Percentiles rank a stretch among this genome's conserved stretches.
Evolutionary conservation across 495 filamentous ascomycete genomes (phyloP).

Genomic region (Neurospora tetraspora): DNA sequence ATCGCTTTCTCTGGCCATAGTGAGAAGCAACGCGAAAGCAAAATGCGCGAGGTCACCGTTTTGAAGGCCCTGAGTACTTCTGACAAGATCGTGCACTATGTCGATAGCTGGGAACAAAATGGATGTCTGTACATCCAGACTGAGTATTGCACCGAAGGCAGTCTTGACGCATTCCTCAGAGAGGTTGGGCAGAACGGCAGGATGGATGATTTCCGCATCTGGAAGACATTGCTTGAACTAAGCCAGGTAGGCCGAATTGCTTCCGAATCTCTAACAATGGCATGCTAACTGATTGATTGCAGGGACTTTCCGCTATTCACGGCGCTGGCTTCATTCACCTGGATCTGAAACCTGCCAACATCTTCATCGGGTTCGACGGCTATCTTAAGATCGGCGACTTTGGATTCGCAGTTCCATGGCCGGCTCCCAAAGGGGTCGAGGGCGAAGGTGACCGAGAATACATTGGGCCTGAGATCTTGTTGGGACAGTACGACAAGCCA

Average conservation of each 20-base stretch:
- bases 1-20: conserved; percentile 69
- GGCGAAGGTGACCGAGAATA: conserved; percentile 94
- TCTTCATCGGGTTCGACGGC: conserved; percentile 85
- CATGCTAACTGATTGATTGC: conserved; percentile 26
- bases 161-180: conserved; percentile 69
- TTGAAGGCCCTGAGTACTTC: conserved; percentile 59
- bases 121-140: conserved; percentile 88
- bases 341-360: conserved; percentile 90
- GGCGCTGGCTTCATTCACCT: conserved; percentile 82
- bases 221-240: conserved; percentile 89
- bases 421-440: conserved; percentile 65
- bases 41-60: conserved; percentile 70
- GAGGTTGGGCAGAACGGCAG: conserved; percentile 71
- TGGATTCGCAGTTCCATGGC: conserved; percentile 77
- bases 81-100: conserved; percentile 73
- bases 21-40: conserved; percentile 60
- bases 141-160: conserved; percentile 89
- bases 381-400: conserved; percentile 94
- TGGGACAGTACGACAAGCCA: conserved; percentile 75
- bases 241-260: conserved; percentile 50
- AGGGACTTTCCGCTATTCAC: conserved; percentile 87
- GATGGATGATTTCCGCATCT: conserved; percentile 93
- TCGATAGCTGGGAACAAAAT: conserved; percentile 77
- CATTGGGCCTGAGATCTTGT: conserved; percentile 83
- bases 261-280: not conserved